These are phyloP conservation scores for Alternaria triticimaculans DNA, from an alignment of 2,329 filamentous ascomycete genomes.

Conservation along the genomic window DNA sequence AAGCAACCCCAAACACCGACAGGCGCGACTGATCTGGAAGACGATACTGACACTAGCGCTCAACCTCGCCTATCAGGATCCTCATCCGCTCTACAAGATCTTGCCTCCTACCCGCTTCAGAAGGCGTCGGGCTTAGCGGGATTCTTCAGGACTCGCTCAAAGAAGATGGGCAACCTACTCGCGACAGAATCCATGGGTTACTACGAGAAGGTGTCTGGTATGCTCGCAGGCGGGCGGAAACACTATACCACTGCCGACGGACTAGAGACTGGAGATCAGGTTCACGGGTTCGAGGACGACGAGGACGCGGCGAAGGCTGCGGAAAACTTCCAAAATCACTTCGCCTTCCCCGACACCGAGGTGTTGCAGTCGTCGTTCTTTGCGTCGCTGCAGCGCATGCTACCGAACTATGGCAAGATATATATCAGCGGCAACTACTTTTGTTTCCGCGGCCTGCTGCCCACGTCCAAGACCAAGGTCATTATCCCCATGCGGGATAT, in stretches of 20 bases:
- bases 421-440: constrained; percentile 89
- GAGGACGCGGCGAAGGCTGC: constrained; percentile 61
- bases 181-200: constrained; percentile 95
- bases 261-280: constrained; percentile 67
- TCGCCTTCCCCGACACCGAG: constrained; percentile 84
- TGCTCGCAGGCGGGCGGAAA: constrained; percentile 90
- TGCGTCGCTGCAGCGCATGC: constrained; percentile 85
- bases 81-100: constrained; percentile 63
- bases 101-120: constrained; percentile 80
- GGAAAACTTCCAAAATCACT: constrained; percentile 83
- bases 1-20: constrained; percentile 17
- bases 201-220: constrained; percentile 93
- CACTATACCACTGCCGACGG: constrained; percentile 83
- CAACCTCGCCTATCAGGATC: constrained; percentile 48
- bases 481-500: constrained; percentile 90
- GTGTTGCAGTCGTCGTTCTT: constrained; percentile 89
- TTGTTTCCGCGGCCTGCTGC: constrained; percentile 90
- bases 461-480: constrained; percentile 88
- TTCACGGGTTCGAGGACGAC: constrained; percentile 63
- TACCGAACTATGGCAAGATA: constrained; percentile 94
- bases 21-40: constrained; percentile 28
- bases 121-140: constrained; percentile 82
- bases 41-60: constrained; percentile 36
- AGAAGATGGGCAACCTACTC: constrained; percentile 80
- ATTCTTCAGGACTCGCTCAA: constrained; percentile 79